A percentile compares a stretch with the other conserved stretches of the same genome.
Evolutionary conservation across 306 rosid genomes (phyloP).

Genomic region (Fagus sylvatica): DNA sequence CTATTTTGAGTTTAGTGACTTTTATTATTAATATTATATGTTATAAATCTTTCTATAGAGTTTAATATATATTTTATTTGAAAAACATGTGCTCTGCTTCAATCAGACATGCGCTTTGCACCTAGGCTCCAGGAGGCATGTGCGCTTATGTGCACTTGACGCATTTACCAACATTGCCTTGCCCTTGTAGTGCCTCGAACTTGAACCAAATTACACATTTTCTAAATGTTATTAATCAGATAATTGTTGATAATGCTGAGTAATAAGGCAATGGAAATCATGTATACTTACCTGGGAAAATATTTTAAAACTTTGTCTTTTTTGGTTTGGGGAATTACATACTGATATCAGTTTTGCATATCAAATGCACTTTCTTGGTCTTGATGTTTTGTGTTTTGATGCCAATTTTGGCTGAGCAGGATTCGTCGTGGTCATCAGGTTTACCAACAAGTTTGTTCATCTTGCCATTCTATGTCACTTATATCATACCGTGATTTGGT

Average conservation of each 20-base stretch:
- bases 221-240: neutral
- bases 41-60: no score
- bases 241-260: neutral
- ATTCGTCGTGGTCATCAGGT: conserved; percentile 99
- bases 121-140: no score
- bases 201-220: neutral
- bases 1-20: no score
- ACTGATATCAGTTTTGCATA: neutral
- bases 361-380: neutral
- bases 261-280: neutral
- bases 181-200: neutral
- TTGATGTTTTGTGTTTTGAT: conserved; percentile 23
- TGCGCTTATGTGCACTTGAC: no score
- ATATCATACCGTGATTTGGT: conserved; percentile 98
- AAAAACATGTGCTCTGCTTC: no score
- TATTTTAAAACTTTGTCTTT: neutral
- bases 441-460: conserved; percentile 89
- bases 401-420: conserved; percentile 57
- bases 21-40: no score
- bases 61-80: no score
- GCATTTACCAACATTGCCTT: no score
- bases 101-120: no score
- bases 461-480: conserved; percentile 97
- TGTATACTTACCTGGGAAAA: neutral
- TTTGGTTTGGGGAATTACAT: neutral